A percentile compares a stretch with the other conserved stretches of the same genome.
These are phyloP conservation scores for Lecanoromycetidae sp. DNA, from an alignment of 2,329 filamentous ascomycete species.

Conservation along the genomic window DNA sequence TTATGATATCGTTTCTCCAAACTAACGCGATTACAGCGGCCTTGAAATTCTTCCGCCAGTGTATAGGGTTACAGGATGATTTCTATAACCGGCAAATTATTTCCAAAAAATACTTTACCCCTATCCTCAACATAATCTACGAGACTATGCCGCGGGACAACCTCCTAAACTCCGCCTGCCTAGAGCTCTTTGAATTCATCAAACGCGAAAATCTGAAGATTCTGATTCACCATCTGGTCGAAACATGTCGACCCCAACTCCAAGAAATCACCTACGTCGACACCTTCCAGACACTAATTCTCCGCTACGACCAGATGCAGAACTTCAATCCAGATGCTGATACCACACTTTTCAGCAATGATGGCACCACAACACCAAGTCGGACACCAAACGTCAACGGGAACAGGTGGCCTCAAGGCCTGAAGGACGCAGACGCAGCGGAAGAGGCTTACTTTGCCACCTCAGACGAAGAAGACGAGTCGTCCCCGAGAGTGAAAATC, in stretches of 20 bases:
- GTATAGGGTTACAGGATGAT: slow-evolving; percentile 75
- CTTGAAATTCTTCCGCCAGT: slow-evolving; percentile 83
- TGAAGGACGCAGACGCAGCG: slow-evolving; percentile 71
- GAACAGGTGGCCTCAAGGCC: slow-evolving; percentile 55
- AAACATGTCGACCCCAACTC: slow-evolving; percentile 68
- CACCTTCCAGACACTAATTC: slow-evolving; percentile 65
- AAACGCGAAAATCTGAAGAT: slow-evolving; percentile 70
- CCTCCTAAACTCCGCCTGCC: slow-evolving; percentile 79
- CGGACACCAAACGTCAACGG: slow-evolving; percentile 39
- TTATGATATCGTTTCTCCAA: neutral
- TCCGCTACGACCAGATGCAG: slow-evolving; percentile 66
- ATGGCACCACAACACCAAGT: slow-evolving; percentile 46
- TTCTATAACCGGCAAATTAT: slow-evolving; percentile 81
- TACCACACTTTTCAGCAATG: slow-evolving; percentile 54
- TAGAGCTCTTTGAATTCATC: slow-evolving; percentile 89
- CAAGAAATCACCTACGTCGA: slow-evolving; percentile 68
- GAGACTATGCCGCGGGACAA: slow-evolving; percentile 87
- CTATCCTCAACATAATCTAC: slow-evolving; percentile 71
- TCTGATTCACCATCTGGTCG: slow-evolving; percentile 70
- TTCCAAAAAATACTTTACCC: slow-evolving; percentile 67
- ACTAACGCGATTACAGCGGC: slow-evolving; percentile 47
- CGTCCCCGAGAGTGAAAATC: slow-evolving; percentile 1
- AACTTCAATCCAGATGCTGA: slow-evolving; percentile 55
- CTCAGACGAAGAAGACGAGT: slow-evolving; percentile 73
- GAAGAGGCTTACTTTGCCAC: slow-evolving; percentile 93